Evolutionary conservation across 495 filamentous ascomycete species (phyloP).

Genomic region (Aspergillus conjunctus): DNA sequence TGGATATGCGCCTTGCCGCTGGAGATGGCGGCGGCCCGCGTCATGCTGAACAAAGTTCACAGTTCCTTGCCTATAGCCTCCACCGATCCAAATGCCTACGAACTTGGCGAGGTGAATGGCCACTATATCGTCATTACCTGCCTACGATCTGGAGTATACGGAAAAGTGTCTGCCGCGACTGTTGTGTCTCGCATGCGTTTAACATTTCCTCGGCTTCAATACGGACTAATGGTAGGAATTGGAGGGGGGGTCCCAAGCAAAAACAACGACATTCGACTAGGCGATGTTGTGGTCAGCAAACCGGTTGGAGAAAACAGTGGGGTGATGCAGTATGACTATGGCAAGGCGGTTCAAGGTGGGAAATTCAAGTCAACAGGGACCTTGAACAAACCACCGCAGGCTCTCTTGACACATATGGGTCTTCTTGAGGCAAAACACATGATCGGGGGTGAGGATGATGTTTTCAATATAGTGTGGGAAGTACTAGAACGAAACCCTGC

Average conservation of each 20-base stretch:
- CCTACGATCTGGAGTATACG: conserved; percentile 3
- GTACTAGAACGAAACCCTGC: no score
- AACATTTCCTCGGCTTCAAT: conserved; percentile 8
- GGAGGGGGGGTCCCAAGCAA: conserved; percentile 39
- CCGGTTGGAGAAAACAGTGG: conserved; percentile 8
- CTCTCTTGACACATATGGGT: no score
- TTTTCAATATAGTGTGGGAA: no score
- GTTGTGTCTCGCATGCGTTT: conserved; percentile 9
- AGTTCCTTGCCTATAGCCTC: background rate
- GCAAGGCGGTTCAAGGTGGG: background rate
- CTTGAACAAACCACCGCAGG: no score
- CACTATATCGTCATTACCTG: conserved; percentile 8
- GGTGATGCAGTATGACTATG: conserved; percentile 29
- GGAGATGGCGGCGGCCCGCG: conserved; percentile 2
- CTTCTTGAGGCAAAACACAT: no score
- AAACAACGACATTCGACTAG: conserved; percentile 27
- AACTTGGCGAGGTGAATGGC: conserved; percentile 5
- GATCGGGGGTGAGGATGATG: no score
- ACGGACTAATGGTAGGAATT: conserved; percentile 45
- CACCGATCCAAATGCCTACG: conserved; percentile 7
- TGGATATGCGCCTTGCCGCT: conserved; percentile 11
- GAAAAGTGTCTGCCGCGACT: background rate
- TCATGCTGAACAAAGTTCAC: conserved; percentile 8
- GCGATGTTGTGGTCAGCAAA: conserved; percentile 27
- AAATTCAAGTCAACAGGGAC: background rate